Base-by-base conservation (phyloP, 805 yeast species). In the Sungouiella thailandica region DNA sequence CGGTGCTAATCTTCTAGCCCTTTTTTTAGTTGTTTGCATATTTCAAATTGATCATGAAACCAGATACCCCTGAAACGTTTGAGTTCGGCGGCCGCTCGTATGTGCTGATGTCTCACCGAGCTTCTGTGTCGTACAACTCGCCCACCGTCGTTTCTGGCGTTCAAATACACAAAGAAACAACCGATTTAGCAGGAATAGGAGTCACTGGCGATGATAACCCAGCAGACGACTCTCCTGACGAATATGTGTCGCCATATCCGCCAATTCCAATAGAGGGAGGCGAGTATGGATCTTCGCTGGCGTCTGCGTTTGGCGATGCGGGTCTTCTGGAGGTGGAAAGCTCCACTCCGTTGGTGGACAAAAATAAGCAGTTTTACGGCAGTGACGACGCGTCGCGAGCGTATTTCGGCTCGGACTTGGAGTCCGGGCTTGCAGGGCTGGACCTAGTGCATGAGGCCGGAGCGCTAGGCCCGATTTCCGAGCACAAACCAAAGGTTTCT, bases 81-180 rank as follows among this genome's bases (percentile, higher is more conserved):
- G 63, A 58, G 25, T 53, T 53, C 12, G 50, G 67, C 7, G 72
- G 67, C 15, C 49, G 74, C 34, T 60, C 67, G 32, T 67, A 67
- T 46, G 61, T 65, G 7, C 52, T 60, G 23, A 50, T 53, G 51
- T 38, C 49, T 16, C 56, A 55, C 36, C 46, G 64, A 11, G 47
- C 52, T 9, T 47, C 55, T 19, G 41, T 57, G 18, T 44, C 55
- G 15, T 40, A 44, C 32, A 45, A 46, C 23, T 58, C 71, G 3
- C 77, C 79, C 4, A 57, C 66, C 2, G 70, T 74, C 11, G 70
- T 67, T 43, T 60, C 76, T 0, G 72, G 74, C 4, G 51, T 55
- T 17, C 68, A 71, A 11, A 64, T 77, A 28, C 80, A 77, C 42
- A 78, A 73, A 39, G 76, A 75, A 39, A 68, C 81, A 0, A 80